phyloP scores from a whole-genome alignment of 768 basidiomycete genomes.

The Agaricus sinodeliciosus region DNA sequence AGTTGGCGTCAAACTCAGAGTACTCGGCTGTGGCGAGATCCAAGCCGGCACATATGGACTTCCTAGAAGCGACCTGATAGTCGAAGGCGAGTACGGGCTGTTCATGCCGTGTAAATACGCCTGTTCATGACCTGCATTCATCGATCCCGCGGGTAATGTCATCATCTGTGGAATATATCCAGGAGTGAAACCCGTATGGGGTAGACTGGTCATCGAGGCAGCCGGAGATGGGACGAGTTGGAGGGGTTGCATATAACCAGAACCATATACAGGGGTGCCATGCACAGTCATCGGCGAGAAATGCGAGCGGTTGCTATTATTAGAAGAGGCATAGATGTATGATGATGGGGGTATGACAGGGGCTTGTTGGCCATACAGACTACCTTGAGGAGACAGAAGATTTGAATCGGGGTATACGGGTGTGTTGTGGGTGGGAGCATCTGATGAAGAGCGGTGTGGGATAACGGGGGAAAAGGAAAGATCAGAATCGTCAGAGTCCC shows the following conservation, averaged over 20 bases:
- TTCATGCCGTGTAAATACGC: constrained; percentile 2
- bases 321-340: background rate
- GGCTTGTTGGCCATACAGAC: background rate
- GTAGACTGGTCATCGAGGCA: background rate
- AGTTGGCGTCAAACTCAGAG: constrained; percentile 16
- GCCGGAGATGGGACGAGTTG: background rate
- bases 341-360: background rate
- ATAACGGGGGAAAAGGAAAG: background rate
- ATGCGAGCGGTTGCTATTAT: background rate
- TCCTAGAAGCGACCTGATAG: constrained; percentile 7
- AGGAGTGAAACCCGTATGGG: background rate
- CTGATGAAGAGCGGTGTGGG: background rate
- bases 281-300: background rate
- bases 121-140: background rate
- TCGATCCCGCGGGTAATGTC: background rate
- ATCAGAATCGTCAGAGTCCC: background rate
- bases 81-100: constrained; percentile 23
- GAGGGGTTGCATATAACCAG: background rate
- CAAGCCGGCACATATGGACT: constrained; percentile 27
- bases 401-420: background rate
- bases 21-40: constrained; percentile 17
- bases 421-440: background rate
- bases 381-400: background rate
- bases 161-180: background rate
- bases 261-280: background rate